phyloP scores from a whole-genome alignment of 768 basidiomycete genomes.

The Mycena amicta region DNA sequence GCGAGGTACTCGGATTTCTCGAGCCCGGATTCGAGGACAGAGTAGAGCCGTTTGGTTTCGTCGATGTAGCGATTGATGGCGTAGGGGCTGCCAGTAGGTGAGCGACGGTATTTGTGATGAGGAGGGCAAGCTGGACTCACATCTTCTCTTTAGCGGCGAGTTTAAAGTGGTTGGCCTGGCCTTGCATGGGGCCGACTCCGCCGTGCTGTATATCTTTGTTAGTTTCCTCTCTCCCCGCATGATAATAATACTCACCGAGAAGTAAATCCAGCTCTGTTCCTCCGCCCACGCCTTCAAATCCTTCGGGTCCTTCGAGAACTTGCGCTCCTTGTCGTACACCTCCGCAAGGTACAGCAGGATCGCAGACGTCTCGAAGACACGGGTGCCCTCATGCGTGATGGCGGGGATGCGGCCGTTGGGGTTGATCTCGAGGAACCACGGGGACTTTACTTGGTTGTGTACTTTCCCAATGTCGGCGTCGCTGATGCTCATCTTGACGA shows the following conservation, averaged over 20 bases:
- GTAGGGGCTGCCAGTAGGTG: conserved; percentile 70
- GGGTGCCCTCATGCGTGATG: conserved; percentile 53
- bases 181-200: conserved; percentile 88
- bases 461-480: too few relatives aligned
- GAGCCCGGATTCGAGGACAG: conserved; percentile 83
- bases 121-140: too few relatives aligned
- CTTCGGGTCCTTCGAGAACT: conserved; percentile 63
- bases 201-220: too few relatives aligned
- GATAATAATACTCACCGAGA: conserved; percentile 90
- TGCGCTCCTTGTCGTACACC: conserved; percentile 76
- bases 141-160: too few relatives aligned
- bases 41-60: conserved; percentile 81
- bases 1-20: conserved; percentile 78
- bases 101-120: conserved; percentile 68
- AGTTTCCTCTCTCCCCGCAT: too few relatives aligned
- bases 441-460: conserved; percentile 75
- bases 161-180: conserved; percentile 40
- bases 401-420: conserved; percentile 52
- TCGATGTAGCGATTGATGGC: conserved; percentile 72
- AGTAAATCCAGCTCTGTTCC: conserved; percentile 68
- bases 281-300: conserved; percentile 49
- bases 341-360: conserved; percentile 83
- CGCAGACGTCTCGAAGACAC: conserved; percentile 77
- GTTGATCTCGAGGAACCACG: conserved; percentile 76
- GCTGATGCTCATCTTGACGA: too few relatives aligned